A percentile compares a stretch with the other conserved stretches of the same genome.
Conservation (phyloP, 495 filamentous ascomycete species). For the Ascobolus immersus region DNA sequence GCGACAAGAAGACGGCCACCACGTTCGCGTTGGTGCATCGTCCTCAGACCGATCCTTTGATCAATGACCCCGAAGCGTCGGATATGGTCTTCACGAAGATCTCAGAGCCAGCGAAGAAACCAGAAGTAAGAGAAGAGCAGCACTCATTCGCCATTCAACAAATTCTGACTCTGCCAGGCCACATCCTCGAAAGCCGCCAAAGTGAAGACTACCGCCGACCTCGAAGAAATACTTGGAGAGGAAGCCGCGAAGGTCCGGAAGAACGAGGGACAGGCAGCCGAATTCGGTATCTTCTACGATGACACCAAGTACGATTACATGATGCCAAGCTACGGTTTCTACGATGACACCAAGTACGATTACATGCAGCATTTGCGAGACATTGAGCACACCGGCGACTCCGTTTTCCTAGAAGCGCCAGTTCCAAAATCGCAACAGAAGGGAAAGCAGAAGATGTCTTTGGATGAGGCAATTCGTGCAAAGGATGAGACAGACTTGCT, state of each 20-base stretch:
- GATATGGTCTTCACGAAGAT: conserved; percentile 52
- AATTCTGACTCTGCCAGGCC: conserved; percentile 13
- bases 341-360: conserved; percentile 64
- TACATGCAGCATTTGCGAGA: conserved; percentile 99
- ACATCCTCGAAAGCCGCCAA: too few species aligned
- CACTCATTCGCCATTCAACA: conserved; percentile 13
- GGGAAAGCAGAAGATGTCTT: conserved; percentile 28
- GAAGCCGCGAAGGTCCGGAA: conserved; percentile 33
- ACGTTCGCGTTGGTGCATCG: conserved; percentile 87
- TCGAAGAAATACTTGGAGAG: conserved; percentile 52
- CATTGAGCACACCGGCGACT: conserved; percentile 31
- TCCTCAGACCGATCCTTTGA: conserved; percentile 84
- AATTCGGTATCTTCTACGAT: conserved; percentile 64
- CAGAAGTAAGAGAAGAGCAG: too few species aligned
- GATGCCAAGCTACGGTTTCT: too few species aligned
- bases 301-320: conserved; percentile 96
- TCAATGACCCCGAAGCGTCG: conserved; percentile 60
- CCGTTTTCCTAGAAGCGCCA: conserved; percentile 54
- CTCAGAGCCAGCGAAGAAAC: conserved; percentile 10
- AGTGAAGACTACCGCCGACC: conserved; percentile 39
- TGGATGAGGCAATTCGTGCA: conserved; percentile 59
- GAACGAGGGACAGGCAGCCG: conserved; percentile 91
- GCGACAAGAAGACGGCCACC: conserved; percentile 79
- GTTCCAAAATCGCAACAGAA: conserved; percentile 31
- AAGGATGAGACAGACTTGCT: conserved; percentile 33